Percentiles rank a stretch among this genome's conserved stretches.
Evolutionary conservation across 2,329 filamentous ascomycete genomes (phyloP).

Genomic region (Aspergillus uvarum): DNA sequence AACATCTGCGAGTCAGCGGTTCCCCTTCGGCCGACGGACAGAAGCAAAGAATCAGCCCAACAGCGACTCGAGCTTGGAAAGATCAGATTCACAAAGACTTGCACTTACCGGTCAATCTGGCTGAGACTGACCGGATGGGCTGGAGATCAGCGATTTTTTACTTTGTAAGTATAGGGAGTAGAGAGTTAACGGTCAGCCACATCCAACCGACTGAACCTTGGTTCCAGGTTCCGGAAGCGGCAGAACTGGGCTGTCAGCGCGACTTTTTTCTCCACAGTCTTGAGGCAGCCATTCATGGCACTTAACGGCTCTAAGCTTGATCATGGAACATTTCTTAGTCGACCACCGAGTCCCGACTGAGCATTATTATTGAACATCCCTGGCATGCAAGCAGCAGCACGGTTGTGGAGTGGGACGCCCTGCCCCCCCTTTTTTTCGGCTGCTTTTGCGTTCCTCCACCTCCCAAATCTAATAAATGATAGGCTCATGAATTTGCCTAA

Average conservation of each 20-base stretch:
- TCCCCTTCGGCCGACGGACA: too few species aligned
- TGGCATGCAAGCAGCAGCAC: not conserved
- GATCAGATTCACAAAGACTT: not conserved
- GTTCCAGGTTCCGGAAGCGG: not conserved
- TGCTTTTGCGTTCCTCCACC: not conserved
- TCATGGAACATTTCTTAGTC: not conserved
- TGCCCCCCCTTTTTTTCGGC: slow-evolving; percentile 5
- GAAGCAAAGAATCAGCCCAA: too few species aligned
- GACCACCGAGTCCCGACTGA: too few species aligned
- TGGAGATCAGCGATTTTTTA: not conserved
- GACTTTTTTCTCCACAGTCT: not conserved
- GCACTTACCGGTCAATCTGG: too few species aligned
- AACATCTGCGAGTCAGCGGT: too few species aligned
- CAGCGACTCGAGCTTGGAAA: not conserved
- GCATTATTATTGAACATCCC: not conserved
- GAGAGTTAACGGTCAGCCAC: not conserved
- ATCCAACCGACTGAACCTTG: not conserved
- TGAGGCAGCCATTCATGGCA: not conserved
- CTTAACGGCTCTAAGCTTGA: not conserved
- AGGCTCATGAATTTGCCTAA: not conserved
- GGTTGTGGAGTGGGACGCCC: not conserved
- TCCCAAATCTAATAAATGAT: too few species aligned
- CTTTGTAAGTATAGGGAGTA: not conserved
- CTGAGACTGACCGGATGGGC: not conserved
- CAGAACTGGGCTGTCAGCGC: not conserved